These are phyloP conservation scores for Tricholoma matsutake DNA, from an alignment of 768 basidiomycete species.

Conservation along the genomic window DNA sequence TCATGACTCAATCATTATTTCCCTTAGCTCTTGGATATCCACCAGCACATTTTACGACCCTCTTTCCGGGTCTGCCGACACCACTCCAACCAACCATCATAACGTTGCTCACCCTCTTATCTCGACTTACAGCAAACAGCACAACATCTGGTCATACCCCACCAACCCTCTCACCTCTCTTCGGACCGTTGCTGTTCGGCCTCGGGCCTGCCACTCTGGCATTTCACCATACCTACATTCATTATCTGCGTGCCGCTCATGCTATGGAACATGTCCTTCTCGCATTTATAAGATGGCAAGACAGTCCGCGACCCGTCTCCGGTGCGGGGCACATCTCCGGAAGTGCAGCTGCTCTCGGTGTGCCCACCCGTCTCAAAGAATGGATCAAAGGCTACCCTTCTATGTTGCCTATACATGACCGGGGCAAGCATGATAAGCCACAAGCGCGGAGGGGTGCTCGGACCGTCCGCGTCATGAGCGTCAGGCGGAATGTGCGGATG, in stretches of 20 bases:
- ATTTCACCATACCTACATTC: slow-evolving; percentile 48
- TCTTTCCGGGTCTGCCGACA: slow-evolving; percentile 54
- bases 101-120: slow-evolving; percentile 76
- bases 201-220: slow-evolving; percentile 51
- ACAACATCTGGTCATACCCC: slow-evolving; percentile 87
- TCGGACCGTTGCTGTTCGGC: slow-evolving; percentile 88
- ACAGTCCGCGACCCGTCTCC: slow-evolving; percentile 39
- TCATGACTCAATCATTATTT: slow-evolving; percentile 6
- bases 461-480: slow-evolving; percentile 72
- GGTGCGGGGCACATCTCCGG: slow-evolving; percentile 35
- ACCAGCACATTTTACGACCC: slow-evolving; percentile 65
- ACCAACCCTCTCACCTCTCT: slow-evolving; percentile 83
- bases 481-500: slow-evolving; percentile 80
- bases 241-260: slow-evolving; percentile 77
- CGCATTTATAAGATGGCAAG: slow-evolving; percentile 83
- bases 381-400: slow-evolving; percentile 90
- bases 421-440: slow-evolving; percentile 36
- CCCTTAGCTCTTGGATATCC: slow-evolving; percentile 61
- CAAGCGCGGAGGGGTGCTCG: slow-evolving; percentile 75
- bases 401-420: slow-evolving; percentile 63
- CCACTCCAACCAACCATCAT: slow-evolving; percentile 58
- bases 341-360: slow-evolving; percentile 57
- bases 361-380: slow-evolving; percentile 84
- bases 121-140: slow-evolving; percentile 80
- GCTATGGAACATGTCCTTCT: slow-evolving; percentile 95